Evolutionary conservation across 495 filamentous ascomycete genomes (phyloP).

Genomic region (Recurvomyces mirabilis): DNA sequence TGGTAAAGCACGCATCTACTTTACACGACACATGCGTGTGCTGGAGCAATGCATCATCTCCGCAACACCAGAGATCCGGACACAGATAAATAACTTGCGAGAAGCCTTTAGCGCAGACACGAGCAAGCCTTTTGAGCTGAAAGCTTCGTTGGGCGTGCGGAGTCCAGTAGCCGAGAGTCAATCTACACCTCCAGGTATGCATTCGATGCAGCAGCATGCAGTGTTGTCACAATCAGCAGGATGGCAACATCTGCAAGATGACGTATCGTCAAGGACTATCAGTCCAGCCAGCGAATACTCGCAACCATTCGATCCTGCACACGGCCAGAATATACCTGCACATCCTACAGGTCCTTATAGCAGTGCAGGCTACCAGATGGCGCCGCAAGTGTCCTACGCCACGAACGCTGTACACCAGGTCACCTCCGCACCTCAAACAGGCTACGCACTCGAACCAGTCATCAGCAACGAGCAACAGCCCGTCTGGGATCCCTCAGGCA

Average conservation of each 20-base stretch:
- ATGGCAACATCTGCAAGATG: conserved; percentile 9
- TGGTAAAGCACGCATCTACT: conserved; percentile 75
- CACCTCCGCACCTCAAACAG: conserved; percentile 9
- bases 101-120: conserved; percentile 88
- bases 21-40: conserved; percentile 90
- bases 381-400: not conserved
- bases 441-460: conserved; percentile 11
- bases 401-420: conserved; percentile 1
- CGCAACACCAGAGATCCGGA: conserved; percentile 87
- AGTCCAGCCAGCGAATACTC: conserved; percentile 10
- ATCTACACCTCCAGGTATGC: conserved; percentile 25
- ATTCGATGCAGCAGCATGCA: conserved; percentile 1
- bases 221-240: too few relatives aligned
- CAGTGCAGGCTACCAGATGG: not conserved
- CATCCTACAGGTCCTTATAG: not conserved
- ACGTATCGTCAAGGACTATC: conserved; percentile 9
- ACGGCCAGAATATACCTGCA: not conserved
- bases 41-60: conserved; percentile 80
- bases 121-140: conserved; percentile 77
- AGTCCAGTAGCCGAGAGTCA: conserved; percentile 53
- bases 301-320: conserved; percentile 4
- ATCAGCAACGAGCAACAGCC: conserved; percentile 24
- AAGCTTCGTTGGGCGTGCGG: conserved; percentile 76
- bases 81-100: conserved; percentile 78
- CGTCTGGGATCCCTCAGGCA: conserved; percentile 80